Conservation (phyloP, 805 yeast species). For the Pichia manshurica region DNA sequence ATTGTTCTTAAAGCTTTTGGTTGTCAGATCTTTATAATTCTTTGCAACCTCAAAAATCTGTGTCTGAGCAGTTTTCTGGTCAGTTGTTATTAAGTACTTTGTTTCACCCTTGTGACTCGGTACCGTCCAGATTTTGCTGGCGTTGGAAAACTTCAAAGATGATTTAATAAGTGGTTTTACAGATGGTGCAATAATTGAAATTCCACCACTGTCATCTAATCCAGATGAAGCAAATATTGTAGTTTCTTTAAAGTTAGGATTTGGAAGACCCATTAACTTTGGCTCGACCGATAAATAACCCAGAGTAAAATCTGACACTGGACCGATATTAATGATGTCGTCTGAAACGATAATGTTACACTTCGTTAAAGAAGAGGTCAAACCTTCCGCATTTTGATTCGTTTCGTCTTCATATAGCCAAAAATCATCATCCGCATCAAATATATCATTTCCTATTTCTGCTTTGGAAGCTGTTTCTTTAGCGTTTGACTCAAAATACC, state of each 20-base stretch:
- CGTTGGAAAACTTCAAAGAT: constrained; percentile 65
- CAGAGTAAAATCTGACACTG: constrained; percentile 59
- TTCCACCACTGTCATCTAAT: constrained; percentile 43
- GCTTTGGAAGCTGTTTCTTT: constrained; percentile 11
- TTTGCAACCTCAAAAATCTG: constrained; percentile 62
- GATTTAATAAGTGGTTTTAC: constrained; percentile 64
- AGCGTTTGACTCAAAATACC: constrained; percentile 22
- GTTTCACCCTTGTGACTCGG: constrained; percentile 32
- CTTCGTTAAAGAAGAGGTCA: constrained; percentile 15
- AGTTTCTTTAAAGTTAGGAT: constrained; percentile 61
- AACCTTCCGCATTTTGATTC: constrained; percentile 8
- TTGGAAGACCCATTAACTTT: constrained; percentile 54
- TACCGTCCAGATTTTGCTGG: constrained; percentile 72
- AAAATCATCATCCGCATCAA: constrained; percentile 42
- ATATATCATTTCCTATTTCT: constrained; percentile 11
- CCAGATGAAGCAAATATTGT: constrained; percentile 73
- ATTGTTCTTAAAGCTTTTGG: constrained; percentile 57
- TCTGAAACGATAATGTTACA: constrained; percentile 46
- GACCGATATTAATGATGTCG: constrained; percentile 60
- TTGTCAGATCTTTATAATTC: constrained; percentile 54
- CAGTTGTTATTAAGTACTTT: constrained; percentile 68
- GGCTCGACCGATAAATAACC: constrained; percentile 55
- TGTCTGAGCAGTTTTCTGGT: constrained; percentile 54
- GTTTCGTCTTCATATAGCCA: constrained; percentile 29
- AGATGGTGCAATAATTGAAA: constrained; percentile 61